Evolutionary conservation across 2,329 filamentous ascomycete species (phyloP).

Genomic region (Colletotrichum tabaci): DNA sequence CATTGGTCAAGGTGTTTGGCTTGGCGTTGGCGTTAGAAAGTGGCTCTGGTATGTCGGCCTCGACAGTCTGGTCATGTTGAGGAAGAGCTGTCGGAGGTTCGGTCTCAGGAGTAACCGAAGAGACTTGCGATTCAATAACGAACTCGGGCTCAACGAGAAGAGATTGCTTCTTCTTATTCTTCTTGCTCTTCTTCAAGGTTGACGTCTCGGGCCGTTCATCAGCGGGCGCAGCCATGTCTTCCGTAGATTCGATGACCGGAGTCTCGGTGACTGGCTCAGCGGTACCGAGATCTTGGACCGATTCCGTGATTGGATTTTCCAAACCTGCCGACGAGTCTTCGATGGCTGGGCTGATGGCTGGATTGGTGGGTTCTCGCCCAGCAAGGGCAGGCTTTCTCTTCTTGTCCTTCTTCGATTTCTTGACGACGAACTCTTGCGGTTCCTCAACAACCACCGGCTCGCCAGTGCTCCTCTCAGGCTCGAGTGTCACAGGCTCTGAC

Average conservation of each 20-base stretch:
- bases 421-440: constrained; percentile 34
- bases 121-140: not conserved
- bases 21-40: not conserved
- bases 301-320: not conserved
- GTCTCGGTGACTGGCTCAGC: constrained; percentile 10
- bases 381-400: constrained; percentile 43
- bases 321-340: not conserved
- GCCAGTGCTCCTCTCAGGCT: not conserved
- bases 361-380: constrained; percentile 19
- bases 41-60: not conserved
- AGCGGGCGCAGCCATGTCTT: not conserved
- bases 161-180: constrained; percentile 9
- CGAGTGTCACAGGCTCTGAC: not conserved
- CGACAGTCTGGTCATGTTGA: not conserved
- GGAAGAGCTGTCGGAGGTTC: not conserved
- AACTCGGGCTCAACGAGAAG: constrained; percentile 5
- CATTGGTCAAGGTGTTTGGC: not conserved
- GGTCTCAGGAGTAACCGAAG: not conserved
- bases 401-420: constrained; percentile 51
- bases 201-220: not conserved
- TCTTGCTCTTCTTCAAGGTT: constrained; percentile 4
- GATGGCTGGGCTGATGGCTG: not conserved
- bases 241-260: not conserved
- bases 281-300: not conserved
- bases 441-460: constrained; percentile 1